Evolutionary conservation across 495 filamentous ascomycete species (phyloP), one percentile per base, ranked within the genome.

Genomic region (Podospora sp.): DNA sequence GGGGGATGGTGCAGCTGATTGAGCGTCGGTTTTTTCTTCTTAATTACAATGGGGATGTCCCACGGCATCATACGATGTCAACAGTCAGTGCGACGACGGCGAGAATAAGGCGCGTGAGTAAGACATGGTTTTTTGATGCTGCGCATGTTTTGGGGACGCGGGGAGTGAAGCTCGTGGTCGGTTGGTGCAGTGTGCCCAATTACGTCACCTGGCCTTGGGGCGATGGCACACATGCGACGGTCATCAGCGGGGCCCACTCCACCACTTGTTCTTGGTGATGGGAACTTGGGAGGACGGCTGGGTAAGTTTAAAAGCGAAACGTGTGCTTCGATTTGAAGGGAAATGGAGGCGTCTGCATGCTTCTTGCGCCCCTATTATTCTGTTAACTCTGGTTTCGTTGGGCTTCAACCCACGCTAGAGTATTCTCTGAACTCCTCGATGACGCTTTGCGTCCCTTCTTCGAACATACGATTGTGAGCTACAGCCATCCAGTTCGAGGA

Each of bases 121-220:
- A 29, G 60, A 29, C 24, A 60, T 21, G 35, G 20, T 62, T 25
- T 62, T 25, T 26, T 25, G 33, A 62, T 59, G 51, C 26, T 59
- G 26, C n/a, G 4, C 3, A 27, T 18, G 57, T 20, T 29, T 20
- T 25, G 55, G 33, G 33, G 12, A 12, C 11, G 52, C 24, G 53
- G 55, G 55, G 24, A 27, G 2, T 16, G 27, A 36, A 20, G 26
- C 33, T 27, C 57, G 27, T 59, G n/a, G 26, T 20, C 33, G 11
- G 35, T 40, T 62, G 60, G 11, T 20, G 29, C 33, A 25, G 20
- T 22, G 20, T 22, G 22, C 33, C 52, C 52, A 22, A 64, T 64
- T 64, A 56, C 62, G 49, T 64, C 62, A 53, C 62, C 50, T 64
- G 62, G 18, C 16, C 46, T 14, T 25, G 57, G 6, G 6, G 35